Evolutionary conservation across 768 basidiomycete genomes (phyloP).

Genomic region (Termitomyces sp.): DNA sequence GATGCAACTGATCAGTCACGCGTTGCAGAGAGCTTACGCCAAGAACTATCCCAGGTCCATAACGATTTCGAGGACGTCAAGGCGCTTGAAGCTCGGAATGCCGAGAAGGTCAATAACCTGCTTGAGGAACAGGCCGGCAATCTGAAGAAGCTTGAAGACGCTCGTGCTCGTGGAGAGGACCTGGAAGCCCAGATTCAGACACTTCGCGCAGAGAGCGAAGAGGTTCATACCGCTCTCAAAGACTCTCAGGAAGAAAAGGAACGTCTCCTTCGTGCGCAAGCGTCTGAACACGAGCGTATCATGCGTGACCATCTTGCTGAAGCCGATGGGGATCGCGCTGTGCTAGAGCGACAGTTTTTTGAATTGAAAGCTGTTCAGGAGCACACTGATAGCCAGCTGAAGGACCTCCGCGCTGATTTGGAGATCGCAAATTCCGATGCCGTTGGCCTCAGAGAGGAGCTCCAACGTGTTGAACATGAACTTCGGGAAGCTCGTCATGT

Average conservation of each 20-base stretch:
- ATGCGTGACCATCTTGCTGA: conserved; percentile 89
- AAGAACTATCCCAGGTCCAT: conserved; percentile 56
- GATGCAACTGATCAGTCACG: conserved; percentile 67
- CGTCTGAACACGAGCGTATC: conserved; percentile 55
- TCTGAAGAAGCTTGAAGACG: conserved; percentile 67
- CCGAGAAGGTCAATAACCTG: conserved; percentile 55
- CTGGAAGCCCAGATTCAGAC: conserved; percentile 70
- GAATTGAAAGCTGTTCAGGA: conserved; percentile 65
- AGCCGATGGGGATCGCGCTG: conserved; percentile 90
- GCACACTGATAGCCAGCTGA: conserved; percentile 53
- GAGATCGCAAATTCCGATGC: conserved; percentile 68
- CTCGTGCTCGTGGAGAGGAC: conserved; percentile 68
- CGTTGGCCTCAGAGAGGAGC: conserved; percentile 64
- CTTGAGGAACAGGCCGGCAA: conserved; percentile 75
- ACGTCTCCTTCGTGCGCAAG: conserved; percentile 63
- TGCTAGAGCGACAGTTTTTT: conserved; percentile 82
- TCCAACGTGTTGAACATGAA: conserved; percentile 66
- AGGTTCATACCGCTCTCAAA: conserved; percentile 60
- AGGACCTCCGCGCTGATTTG: conserved; percentile 52
- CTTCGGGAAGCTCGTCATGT: conserved; percentile 60
- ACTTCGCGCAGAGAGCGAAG: conserved; percentile 66
- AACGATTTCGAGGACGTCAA: conserved; percentile 67
- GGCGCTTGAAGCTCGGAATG: conserved; percentile 57
- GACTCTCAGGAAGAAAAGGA: conserved; percentile 78
- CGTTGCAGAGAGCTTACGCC: conserved; percentile 51